Percentiles rank a stretch among this genome's conserved stretches.
These are phyloP conservation scores for Aspergillus bridgeri DNA, from an alignment of 495 filamentous ascomycete species.

Conservation along the genomic window DNA sequence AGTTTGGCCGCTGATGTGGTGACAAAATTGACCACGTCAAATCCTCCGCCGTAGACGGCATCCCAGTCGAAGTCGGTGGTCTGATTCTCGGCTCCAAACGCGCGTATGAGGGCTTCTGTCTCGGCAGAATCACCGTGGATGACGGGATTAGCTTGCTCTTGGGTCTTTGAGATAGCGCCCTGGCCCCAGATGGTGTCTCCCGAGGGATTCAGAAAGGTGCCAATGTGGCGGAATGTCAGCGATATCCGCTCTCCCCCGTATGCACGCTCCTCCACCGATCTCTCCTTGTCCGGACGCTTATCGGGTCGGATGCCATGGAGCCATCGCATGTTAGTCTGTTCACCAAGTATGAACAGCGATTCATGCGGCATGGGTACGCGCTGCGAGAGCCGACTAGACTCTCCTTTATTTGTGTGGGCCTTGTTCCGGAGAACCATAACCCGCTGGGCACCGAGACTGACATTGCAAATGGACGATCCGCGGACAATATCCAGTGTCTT, in stretches of 20 bases:
- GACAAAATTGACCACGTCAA: conserved; percentile 79
- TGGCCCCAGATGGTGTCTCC: conserved; percentile 82
- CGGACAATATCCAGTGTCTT: conserved; percentile 91
- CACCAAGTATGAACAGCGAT: conserved; percentile 79
- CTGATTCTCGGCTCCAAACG: conserved; percentile 86
- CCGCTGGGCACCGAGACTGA: conserved; percentile 86
- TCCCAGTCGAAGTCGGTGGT: conserved; percentile 75
- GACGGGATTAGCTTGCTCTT: conserved; percentile 54
- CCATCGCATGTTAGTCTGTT: conserved; percentile 79
- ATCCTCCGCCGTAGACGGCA: conserved; percentile 71
- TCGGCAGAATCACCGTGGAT: conserved; percentile 64
- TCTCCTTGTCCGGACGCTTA: conserved; percentile 64
- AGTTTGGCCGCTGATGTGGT: conserved; percentile 50
- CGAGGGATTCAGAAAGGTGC: conserved; percentile 68
- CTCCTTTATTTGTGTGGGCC: conserved; percentile 34
- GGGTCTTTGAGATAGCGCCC: conserved; percentile 69
- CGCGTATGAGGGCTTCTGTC: conserved; percentile 65
- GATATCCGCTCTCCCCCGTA: conserved; percentile 78
- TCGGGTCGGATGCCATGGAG: conserved; percentile 87
- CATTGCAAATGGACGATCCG: conserved; percentile 81
- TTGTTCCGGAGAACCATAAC: conserved; percentile 91
- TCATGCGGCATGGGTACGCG: conserved; percentile 81
- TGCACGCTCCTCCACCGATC: conserved; percentile 65
- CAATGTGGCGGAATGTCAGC: conserved; percentile 88
- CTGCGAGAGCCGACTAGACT: conserved; percentile 49